Base-by-base conservation (phyloP, 2,329 filamentous ascomycete genomes). In the Trichoderma asperellum region DNA sequence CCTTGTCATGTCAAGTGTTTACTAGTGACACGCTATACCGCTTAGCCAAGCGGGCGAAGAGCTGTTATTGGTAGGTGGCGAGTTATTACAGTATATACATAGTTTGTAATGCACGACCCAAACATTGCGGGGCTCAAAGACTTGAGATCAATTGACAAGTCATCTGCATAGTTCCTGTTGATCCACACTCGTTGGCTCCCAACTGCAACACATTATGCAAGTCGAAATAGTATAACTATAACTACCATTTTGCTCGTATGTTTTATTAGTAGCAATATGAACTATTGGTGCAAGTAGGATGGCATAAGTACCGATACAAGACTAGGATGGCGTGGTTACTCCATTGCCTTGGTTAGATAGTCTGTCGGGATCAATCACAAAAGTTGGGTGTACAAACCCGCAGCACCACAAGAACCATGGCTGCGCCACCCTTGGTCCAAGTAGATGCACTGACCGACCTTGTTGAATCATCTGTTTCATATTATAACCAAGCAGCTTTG, bases 21-120 rank as follows among this genome's bases (percentile, higher is more conserved):
- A 70, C 69, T 69, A 65, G 69, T 70, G 65, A 70, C 69, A 70
- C 69, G 69, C 69, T 70, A 64, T 70, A 70, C 69, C 69, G 62
- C 65, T 70, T 64, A 70, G 69, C 69, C 69, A 70, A 70, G 64
- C 58, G 64, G 69, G 69, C 69, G 24, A 43, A 53, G 35, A 52
- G 57, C 37, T 60, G 16, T 37, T 59, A 2, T 40, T 29, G 52
- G 2, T 18, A 5, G 8, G 3, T 2, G 7, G 5, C 8, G 12
- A 61, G 29, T 11, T 7, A 53, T 5, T 29, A 1, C 0, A 12
- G 2, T 7, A n/a, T 53, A 66, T 57, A 47, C n/a, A 49, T 1
- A 4, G 6, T 47, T 24, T 0, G 21, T 8, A 24, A 18, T 27
- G 2, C 21, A 2, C 1, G 10, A 10, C 52, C 10, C 12, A 43